Evolutionary conservation across 768 basidiomycete species (phyloP).

Genomic region (Suillus paluster): DNA sequence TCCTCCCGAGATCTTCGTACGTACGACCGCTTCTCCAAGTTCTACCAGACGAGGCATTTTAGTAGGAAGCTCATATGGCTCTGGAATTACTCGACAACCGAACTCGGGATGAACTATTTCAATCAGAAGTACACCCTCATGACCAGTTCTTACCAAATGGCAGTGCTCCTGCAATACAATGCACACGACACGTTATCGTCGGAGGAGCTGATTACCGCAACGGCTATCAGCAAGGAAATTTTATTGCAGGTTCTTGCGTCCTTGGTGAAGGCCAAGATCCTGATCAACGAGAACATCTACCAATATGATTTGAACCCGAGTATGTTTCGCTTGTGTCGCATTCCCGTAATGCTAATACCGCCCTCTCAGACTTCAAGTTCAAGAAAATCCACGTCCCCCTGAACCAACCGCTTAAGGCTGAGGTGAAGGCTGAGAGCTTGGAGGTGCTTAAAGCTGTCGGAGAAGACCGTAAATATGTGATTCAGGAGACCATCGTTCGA

Average conservation of each 20-base stretch:
- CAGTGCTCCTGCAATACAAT: constrained; percentile 92
- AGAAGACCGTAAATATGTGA: constrained; percentile 78
- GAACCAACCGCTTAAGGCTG: constrained; percentile 91
- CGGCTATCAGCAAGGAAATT: too few relatives aligned
- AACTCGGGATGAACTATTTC: constrained; percentile 90
- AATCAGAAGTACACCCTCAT: constrained; percentile 95
- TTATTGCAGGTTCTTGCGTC: constrained; percentile 79
- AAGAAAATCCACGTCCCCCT: constrained; percentile 94
- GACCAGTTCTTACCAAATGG: constrained; percentile 94
- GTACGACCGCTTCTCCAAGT: constrained; percentile 89
- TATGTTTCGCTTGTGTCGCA: constrained; percentile 27
- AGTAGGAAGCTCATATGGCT: constrained; percentile 97
- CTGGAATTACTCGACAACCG: constrained; percentile 98
- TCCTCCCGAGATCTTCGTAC: constrained; percentile 85
- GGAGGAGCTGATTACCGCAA: constrained; percentile 75
- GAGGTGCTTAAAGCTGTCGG: constrained; percentile 95
- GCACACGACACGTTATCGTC: constrained; percentile 83
- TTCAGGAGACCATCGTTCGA: constrained; percentile 92
- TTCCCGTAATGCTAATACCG: neutral
- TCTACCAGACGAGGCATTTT: constrained; percentile 92
- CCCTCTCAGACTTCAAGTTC: constrained; percentile 74
- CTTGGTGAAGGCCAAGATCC: constrained; percentile 89
- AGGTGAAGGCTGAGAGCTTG: constrained; percentile 86
- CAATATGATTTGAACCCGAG: constrained; percentile 94
- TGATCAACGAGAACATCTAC: constrained; percentile 82